phyloP scores from a whole-genome alignment of 495 filamentous ascomycete species.

The Neurospora sp. region DNA sequence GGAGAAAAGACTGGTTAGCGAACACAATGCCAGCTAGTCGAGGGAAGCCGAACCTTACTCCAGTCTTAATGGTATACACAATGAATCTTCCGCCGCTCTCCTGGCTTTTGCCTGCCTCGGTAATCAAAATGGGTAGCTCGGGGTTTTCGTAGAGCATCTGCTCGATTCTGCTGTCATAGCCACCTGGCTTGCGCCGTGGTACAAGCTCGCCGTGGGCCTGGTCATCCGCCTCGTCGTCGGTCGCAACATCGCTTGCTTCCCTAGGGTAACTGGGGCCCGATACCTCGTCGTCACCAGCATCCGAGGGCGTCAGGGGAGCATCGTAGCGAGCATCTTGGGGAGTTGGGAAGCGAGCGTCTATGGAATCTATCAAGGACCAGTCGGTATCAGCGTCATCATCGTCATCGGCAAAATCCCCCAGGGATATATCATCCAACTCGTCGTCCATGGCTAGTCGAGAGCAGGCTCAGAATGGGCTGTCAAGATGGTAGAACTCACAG shows the following conservation, averaged over 20 bases:
- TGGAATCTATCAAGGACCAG: conserved; percentile 31
- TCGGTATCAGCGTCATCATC: conserved; percentile 24
- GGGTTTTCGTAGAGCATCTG: conserved; percentile 94
- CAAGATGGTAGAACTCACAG: conserved; percentile 25
- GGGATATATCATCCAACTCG: conserved; percentile 18
- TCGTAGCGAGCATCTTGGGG: conserved; percentile 26
- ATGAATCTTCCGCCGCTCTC: conserved; percentile 86
- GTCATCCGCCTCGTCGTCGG: conserved; percentile 45
- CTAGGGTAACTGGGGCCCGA: conserved; percentile 19
- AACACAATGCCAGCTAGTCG: background rate
- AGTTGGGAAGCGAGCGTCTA: background rate
- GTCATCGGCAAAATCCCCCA: conserved; percentile 6
- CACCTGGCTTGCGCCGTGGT: conserved; percentile 62
- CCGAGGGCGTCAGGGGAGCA: conserved; percentile 32
- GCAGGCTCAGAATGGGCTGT: background rate
- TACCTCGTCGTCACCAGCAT: conserved; percentile 30
- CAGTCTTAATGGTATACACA: conserved; percentile 92
- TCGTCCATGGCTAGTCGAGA: conserved; percentile 1
- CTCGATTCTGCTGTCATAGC: conserved; percentile 90
- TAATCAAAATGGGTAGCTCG: conserved; percentile 79
- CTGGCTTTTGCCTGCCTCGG: conserved; percentile 86
- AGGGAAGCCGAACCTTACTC: conserved; percentile 45
- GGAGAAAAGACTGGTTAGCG: conserved; percentile 10
- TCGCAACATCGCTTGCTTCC: conserved; percentile 23
- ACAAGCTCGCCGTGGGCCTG: conserved; percentile 39